phyloP scores from a whole-genome alignment of 2,329 filamentous ascomycete genomes.

The Penicillium occitanis region DNA sequence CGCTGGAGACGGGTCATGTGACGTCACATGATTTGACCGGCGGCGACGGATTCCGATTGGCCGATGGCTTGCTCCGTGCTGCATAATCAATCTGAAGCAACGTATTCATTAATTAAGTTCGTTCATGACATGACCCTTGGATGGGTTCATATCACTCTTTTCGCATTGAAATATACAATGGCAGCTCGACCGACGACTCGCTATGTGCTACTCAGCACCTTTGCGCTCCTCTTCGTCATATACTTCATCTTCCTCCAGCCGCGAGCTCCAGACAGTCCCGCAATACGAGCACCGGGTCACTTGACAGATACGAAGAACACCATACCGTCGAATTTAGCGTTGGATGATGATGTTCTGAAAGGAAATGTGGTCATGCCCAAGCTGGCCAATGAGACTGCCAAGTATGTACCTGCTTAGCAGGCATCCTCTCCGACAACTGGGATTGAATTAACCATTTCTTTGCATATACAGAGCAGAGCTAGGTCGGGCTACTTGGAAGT shows the following conservation, averaged over 20 bases:
- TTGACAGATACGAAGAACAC: conserved; percentile 29
- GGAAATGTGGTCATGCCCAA: conserved; percentile 49
- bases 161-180: conserved; percentile 27
- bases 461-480: conserved; percentile 55
- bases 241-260: conserved; percentile 42
- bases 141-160: background rate
- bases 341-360: conserved; percentile 40
- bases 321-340: conserved; percentile 26
- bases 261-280: conserved; percentile 39
- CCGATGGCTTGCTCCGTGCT: background rate
- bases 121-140: background rate
- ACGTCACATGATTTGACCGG: background rate
- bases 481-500: conserved; percentile 64
- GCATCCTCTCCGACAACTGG: background rate
- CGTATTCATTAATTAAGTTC: background rate
- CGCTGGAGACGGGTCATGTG: background rate
- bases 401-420: conserved; percentile 33
- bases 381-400: conserved; percentile 51
- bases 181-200: conserved; percentile 40
- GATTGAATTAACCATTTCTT: conserved; percentile 14
- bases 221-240: conserved; percentile 35
- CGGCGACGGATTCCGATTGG: background rate
- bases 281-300: conserved; percentile 43
- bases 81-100: background rate
- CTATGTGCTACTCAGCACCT: conserved; percentile 37